Conservation (phyloP, 1,284 basidiomycete genomes). For the Heterobasidion occidentale region DNA sequence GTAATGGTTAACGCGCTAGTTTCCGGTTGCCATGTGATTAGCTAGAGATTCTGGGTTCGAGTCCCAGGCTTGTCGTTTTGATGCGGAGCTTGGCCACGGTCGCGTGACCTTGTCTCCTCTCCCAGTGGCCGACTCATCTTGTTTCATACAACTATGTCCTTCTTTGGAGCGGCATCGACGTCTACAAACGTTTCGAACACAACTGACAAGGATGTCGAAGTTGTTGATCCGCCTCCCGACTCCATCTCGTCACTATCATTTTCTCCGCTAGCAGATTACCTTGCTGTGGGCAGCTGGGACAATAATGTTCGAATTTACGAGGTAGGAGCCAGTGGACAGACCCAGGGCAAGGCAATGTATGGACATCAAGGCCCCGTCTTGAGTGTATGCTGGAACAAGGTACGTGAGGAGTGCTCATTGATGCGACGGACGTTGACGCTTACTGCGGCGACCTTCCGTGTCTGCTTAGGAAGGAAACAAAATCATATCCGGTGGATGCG, state of each 20-base stretch:
- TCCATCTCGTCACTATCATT: constrained; percentile 69
- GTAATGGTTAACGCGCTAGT: constrained; percentile 18
- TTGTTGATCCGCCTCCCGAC: constrained; percentile 64
- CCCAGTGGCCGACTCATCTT: not conserved
- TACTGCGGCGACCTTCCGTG: not conserved
- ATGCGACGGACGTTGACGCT: too few relatives aligned
- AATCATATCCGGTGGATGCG: constrained; percentile 80
- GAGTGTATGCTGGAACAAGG: constrained; percentile 78
- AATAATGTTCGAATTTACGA: constrained; percentile 69
- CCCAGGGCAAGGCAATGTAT: constrained; percentile 78
- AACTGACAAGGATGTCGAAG: constrained; percentile 65
- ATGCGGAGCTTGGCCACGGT: too few relatives aligned
- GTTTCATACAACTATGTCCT: constrained; percentile 29
- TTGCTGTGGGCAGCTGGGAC: constrained; percentile 76
- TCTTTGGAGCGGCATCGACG: constrained; percentile 28
- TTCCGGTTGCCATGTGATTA: constrained; percentile 19
- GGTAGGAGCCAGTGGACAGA: constrained; percentile 47
- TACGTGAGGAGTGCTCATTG: constrained; percentile 16
- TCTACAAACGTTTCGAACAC: constrained; percentile 17
- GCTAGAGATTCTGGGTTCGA: constrained; percentile 48
- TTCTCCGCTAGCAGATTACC: constrained; percentile 55
- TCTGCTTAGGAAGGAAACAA: constrained; percentile 64
- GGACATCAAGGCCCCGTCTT: constrained; percentile 79
- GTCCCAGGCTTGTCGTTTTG: constrained; percentile 42
- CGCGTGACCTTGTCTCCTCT: not conserved